These are phyloP conservation scores for Fusarium camptoceras DNA, from an alignment of 2,329 filamentous ascomycete species.

Conservation along the genomic window DNA sequence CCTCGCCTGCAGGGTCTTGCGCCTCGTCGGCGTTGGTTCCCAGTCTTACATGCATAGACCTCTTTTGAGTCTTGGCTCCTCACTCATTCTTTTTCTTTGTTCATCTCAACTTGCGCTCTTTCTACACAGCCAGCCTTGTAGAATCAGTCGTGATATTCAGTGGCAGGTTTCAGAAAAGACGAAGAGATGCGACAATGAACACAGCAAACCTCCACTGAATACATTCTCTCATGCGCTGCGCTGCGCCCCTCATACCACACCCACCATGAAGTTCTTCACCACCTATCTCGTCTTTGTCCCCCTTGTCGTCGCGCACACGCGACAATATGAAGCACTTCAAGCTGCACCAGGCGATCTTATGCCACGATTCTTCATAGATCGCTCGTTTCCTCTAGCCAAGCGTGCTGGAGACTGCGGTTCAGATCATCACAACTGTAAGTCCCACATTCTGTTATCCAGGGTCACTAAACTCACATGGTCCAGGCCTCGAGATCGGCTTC, in stretches of 20 bases:
- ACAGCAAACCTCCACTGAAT: background rate
- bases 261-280: conserved; percentile 36
- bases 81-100: conserved; percentile 22
- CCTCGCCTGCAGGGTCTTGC: conserved; percentile 6
- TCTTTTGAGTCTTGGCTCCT: conserved; percentile 24
- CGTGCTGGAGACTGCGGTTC: conserved; percentile 46
- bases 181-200: conserved; percentile 27
- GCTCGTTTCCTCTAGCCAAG: conserved; percentile 45
- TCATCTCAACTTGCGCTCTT: conserved; percentile 9
- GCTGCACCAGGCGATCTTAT: conserved; percentile 46
- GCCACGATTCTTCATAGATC: conserved; percentile 49
- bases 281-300: conserved; percentile 23
- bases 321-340: conserved; percentile 39
- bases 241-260: conserved; percentile 2
- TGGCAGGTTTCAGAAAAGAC: background rate
- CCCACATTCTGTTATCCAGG: background rate
- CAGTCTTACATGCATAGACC: conserved; percentile 39
- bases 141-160: background rate
- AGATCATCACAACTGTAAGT: conserved; percentile 50
- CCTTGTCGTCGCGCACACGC: conserved; percentile 19
- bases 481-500: conserved; percentile 58
- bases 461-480: background rate
- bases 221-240: background rate
- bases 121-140: background rate
- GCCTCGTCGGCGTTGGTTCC: conserved; percentile 12